Evolutionary conservation across 2,329 filamentous ascomycete species (phyloP), one percentile per base, ranked within the genome.

Genomic region (Alternaria consortialis): DNA sequence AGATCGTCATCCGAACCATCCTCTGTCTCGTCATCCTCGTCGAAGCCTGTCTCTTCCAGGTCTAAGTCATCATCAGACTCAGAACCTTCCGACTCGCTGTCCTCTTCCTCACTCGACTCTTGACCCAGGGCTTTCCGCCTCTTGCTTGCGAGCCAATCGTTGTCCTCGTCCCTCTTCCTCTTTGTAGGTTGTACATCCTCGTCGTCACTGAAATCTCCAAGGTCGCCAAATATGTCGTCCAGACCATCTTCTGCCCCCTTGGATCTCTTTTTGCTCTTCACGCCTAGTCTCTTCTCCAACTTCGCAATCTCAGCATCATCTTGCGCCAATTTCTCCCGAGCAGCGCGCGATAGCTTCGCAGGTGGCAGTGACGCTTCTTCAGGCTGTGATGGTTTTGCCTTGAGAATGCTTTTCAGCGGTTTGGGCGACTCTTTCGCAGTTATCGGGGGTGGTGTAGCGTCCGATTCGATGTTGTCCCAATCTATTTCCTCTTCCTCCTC

Each of bases 291-390:
- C 77, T 90, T 93, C 80, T 99, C 95, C 32, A 97, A 82, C 3
- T 89, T 89, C 20, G 90, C 90, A 68, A 99, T 98, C 69, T 97
- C 93, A 2, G 89, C 91, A 72, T 98, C 93, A 60, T 99, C 94
- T 63, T 92, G 84, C 0, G 87, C 89, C 5, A 97, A 81, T 68
- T 64, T 71, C 20, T 89, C 85, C 72, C 85, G 87, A n/a, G 88
- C 81, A 23, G 71, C 74, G 52, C 75, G 73, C 7, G 79, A 77
- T 8, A 80, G 40, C 44, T 68, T 71, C 7, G 72, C 66, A 15
- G 69, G 59, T 25, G 70, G 69, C 15, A 69, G 60, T 7, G 67
- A 59, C 20, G 58, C 51, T 51, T 65, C 58, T 54, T 68, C 39
- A 20, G 46, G 13, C 2, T 47, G 23, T 4, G 50, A 52, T 9